These are phyloP conservation scores for Colletotrichum higginsianum DNA, from an alignment of 2,329 filamentous ascomycete species.

Conservation along the genomic window DNA sequence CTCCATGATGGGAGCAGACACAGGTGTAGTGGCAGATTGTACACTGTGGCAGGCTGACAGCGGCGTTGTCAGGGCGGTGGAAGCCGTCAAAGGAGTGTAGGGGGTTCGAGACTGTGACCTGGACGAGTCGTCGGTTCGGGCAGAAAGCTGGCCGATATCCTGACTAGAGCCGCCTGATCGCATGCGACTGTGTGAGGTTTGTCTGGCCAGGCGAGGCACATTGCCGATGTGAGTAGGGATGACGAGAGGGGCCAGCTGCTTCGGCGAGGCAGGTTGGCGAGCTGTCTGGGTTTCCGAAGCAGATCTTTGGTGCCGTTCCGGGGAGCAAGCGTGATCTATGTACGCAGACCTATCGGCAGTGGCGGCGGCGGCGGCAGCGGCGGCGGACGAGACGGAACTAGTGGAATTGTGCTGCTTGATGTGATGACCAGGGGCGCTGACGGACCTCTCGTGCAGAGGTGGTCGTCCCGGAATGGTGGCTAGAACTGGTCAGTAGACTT, in stretches of 20 bases:
- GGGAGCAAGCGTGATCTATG: conserved; percentile 22
- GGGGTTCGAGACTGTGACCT: conserved; percentile 56
- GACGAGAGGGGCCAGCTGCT: conserved; percentile 69
- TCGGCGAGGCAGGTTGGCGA: conserved; percentile 63
- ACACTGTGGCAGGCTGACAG: conserved; percentile 57
- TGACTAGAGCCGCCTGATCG: conserved; percentile 61
- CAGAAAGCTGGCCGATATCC: conserved; percentile 58
- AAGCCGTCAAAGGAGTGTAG: conserved; percentile 61
- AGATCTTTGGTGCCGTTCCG: conserved; percentile 41
- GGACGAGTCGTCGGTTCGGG: conserved; percentile 63
- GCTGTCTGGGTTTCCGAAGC: conserved; percentile 37
- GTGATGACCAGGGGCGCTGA: conserved; percentile 70
- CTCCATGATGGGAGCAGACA: conserved; percentile 64
- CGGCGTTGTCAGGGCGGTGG: conserved; percentile 59
- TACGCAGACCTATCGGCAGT: neutral
- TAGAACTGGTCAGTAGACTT: conserved; percentile 49
- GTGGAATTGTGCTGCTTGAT: conserved; percentile 62
- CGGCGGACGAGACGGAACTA: conserved; percentile 53
- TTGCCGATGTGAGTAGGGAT: conserved; percentile 58
- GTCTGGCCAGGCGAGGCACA: conserved; percentile 46
- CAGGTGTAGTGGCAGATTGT: conserved; percentile 52
- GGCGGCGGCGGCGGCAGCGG: conserved; percentile 42
- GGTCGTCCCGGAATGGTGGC: conserved; percentile 78
- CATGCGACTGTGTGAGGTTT: conserved; percentile 62
- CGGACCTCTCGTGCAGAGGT: conserved; percentile 75